Percentiles rank a stretch among this genome's conserved stretches.
Conservation (phyloP, 2,329 filamentous ascomycete species). For the Fusarium beomiforme region DNA sequence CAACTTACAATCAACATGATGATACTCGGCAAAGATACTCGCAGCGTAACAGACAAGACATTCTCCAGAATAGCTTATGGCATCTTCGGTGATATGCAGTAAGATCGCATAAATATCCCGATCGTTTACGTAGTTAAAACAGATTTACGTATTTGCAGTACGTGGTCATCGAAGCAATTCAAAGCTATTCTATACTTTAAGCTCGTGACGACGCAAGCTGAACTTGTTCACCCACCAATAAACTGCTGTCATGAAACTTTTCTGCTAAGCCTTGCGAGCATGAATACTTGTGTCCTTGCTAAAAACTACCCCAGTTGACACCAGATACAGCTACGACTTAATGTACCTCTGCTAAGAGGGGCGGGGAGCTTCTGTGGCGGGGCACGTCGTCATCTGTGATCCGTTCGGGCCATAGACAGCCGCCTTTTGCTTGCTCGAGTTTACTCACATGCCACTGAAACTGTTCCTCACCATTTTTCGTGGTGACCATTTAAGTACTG, state of each 20-base stretch:
- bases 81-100: neutral
- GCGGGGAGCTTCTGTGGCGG: slow-evolving; percentile 32
- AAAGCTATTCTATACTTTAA: neutral
- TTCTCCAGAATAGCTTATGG: neutral
- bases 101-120: neutral
- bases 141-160: slow-evolving; percentile 27
- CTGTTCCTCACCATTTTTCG: neutral
- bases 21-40: neutral
- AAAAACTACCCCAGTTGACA: neutral
- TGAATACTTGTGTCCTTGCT: slow-evolving; percentile 3
- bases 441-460: slow-evolving; percentile 28
- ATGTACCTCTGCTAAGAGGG: slow-evolving; percentile 27
- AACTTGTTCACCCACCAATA: slow-evolving; percentile 6
- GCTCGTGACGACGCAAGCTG: slow-evolving; percentile 30
- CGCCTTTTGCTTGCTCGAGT: slow-evolving; percentile 11
- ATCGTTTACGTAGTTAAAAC: slow-evolving; percentile 5
- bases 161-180: slow-evolving; percentile 22
- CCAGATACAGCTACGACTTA: neutral
- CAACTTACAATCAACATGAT: neutral
- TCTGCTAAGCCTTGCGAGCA: slow-evolving; percentile 10
- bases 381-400: slow-evolving; percentile 41
- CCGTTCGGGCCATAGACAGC: slow-evolving; percentile 33
- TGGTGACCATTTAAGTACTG: slow-evolving; percentile 5
- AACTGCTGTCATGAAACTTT: slow-evolving; percentile 7
- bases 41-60: neutral